Evolutionary conservation across 192 early-diverging fungal species (phyloP).

Genomic region (Nowakowskiella sp.): DNA sequence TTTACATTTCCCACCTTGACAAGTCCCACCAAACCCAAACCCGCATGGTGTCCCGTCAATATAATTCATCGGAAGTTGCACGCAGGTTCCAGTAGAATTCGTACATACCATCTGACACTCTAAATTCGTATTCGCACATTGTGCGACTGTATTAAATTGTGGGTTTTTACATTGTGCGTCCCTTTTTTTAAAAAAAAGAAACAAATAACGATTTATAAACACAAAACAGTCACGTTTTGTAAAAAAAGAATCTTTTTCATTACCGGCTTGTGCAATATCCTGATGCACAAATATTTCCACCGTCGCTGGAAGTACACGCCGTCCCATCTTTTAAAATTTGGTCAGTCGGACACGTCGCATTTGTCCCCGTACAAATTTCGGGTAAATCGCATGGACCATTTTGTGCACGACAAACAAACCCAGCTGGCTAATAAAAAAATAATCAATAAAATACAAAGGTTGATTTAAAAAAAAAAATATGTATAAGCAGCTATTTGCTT

Average conservation of each 20-base stretch:
- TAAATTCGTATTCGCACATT: not conserved
- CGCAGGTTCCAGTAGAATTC: not conserved
- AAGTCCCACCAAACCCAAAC: not conserved
- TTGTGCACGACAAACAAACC: conserved; percentile 62
- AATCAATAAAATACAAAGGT: not conserved
- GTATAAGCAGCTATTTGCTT: not conserved
- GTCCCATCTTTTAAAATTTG: conserved; percentile 55
- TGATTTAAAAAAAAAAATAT: too few species aligned
- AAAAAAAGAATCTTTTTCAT: too few species aligned
- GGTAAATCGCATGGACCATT: conserved; percentile 71
- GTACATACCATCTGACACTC: not conserved
- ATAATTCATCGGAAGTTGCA: not conserved
- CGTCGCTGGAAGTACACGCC: conserved; percentile 37
- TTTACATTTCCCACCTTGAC: not conserved
- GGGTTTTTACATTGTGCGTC: not conserved
- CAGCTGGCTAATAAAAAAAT: conserved; percentile 27
- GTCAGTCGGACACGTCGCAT: conserved; percentile 64
- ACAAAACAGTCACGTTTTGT: too few species aligned
- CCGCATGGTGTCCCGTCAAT: not conserved
- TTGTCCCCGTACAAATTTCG: conserved; percentile 69
- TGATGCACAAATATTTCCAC: conserved; percentile 26
- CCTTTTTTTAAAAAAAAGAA: too few species aligned
- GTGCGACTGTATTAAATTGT: not conserved
- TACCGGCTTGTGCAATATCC: conserved; percentile 36
- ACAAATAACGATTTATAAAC: too few species aligned